Base-by-base conservation (phyloP, 2,329 filamentous ascomycete genomes). In the Cladorrhinum sp. region DNA sequence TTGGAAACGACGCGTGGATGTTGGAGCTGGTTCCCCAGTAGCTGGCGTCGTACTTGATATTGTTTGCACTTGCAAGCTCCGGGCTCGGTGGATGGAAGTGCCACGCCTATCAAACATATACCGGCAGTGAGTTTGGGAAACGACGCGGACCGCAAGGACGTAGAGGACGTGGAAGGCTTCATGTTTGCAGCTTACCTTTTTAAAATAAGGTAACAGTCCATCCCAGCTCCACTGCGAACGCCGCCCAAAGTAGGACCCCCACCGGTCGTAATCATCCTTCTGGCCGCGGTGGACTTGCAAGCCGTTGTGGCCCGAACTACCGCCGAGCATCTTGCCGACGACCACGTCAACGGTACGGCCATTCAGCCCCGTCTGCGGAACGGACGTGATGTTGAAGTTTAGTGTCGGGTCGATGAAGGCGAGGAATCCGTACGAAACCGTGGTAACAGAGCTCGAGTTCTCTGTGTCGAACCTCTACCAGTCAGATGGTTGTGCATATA, bases 251-350 rank as follows among this genome's bases (percentile, higher is more conserved):
- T 66, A 69, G 1, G 58, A 55, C 2, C 61, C 67, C 69, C 70
- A 72, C 5, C 66, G 62, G 61, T 70, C 57, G 49, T 70, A 71
- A 56, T 72, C 71, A 36, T 68, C 67, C 24, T 59, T 64, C 9
- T 68, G 66, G 2, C 69, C 70, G 1, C 71, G 66, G n/a, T 69
- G 63, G 22, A 68, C 66, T 38, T 69, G 64, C 64, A 71, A 67
- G 8, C 69, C 71, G 41, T 71, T 71, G 38, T 69, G 62, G 9
- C 63, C 68, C 0, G 70, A 71, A 25, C 68, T 70, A n/a, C 71
- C 70, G 16, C 71, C 70, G 3, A 72, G 64, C 38, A 70, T 60
- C 18, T 57, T 36, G 1, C 70, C 70, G 22, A 59, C 63, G 13
- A 63, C 38, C 9, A 70, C 65, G n/a, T 52, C 45, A 55, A 67